phyloP scores from a whole-genome alignment of 2,329 filamentous ascomycete species.

The Arthrobotrys musiformis region DNA sequence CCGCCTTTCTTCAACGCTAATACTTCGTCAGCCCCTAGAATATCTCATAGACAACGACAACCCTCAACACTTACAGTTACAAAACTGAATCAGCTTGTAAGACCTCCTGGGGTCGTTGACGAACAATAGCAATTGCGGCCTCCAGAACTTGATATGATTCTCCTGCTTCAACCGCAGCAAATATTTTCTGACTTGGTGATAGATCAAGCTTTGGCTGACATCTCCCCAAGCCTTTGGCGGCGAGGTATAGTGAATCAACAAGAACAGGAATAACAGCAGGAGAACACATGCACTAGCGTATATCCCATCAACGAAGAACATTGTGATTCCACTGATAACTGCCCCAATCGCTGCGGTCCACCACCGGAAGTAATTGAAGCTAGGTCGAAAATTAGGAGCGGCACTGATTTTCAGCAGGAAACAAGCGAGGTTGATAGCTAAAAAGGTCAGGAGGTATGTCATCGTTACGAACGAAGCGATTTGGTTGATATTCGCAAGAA shows the following conservation, averaged over 20 bases:
- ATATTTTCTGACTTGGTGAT: slow-evolving; percentile 88
- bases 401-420: slow-evolving; percentile 87
- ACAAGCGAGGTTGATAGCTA: slow-evolving; percentile 87
- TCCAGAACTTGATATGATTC: slow-evolving; percentile 88
- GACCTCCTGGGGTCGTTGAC: slow-evolving; percentile 84
- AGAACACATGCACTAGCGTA: slow-evolving; percentile 81
- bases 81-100: slow-evolving; percentile 86
- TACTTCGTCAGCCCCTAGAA: slow-evolving; percentile 1
- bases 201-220: slow-evolving; percentile 88
- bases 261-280: slow-evolving; percentile 78
- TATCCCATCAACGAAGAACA: slow-evolving; percentile 89
- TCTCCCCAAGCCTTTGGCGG: slow-evolving; percentile 91
- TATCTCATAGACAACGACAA: too few species aligned
- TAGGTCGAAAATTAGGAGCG: slow-evolving; percentile 87
- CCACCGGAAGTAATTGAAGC: slow-evolving; percentile 90
- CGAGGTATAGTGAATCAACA: slow-evolving; percentile 85
- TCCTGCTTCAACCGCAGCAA: slow-evolving; percentile 83
- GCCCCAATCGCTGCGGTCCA: slow-evolving; percentile 80
- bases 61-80: slow-evolving; percentile 72
- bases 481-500: slow-evolving; percentile 85
- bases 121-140: slow-evolving; percentile 82
- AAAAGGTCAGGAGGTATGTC: slow-evolving; percentile 91
- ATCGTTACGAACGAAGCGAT: slow-evolving; percentile 91
- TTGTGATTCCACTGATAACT: slow-evolving; percentile 79
- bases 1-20: slow-evolving; percentile 81